Evolutionary conservation across 169 alveolate genomes (phyloP).

Genomic region (Plasmodium gaboni): DNA sequence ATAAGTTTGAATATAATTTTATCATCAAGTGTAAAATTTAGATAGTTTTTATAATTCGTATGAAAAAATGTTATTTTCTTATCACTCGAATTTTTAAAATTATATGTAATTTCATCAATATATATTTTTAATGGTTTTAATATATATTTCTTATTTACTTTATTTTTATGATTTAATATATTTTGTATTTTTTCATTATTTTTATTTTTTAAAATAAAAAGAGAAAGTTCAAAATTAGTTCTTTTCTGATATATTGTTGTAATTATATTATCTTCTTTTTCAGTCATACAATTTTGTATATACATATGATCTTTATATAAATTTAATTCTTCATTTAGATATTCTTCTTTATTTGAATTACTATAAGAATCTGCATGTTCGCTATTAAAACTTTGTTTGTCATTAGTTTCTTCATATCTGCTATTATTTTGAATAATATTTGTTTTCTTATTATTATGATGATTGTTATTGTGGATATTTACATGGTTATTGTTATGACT

Average conservation of each 20-base stretch:
- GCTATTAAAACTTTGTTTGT: not conserved
- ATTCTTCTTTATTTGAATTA: slow-evolving; percentile 5
- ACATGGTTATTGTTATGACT: not conserved
- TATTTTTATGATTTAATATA: not conserved
- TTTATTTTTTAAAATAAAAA: slow-evolving; percentile 26
- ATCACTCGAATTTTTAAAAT: slow-evolving; percentile 24
- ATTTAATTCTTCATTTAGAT: not conserved
- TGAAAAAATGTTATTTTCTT: slow-evolving; percentile 19
- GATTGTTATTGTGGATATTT: not conserved
- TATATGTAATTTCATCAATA: slow-evolving; percentile 45
- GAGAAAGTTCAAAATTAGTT: slow-evolving; percentile 17
- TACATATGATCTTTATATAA: not conserved
- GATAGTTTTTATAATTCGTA: slow-evolving; percentile 14
- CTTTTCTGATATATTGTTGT: slow-evolving; percentile 37
- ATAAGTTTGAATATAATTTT: slow-evolving; percentile 33
- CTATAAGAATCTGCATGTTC: not conserved
- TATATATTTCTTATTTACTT: slow-evolving; percentile 17
- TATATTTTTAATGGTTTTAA: slow-evolving; percentile 51
- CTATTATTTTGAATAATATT: not conserved
- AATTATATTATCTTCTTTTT: not conserved
- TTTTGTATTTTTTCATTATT: slow-evolving; percentile 27
- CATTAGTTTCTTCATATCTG: not conserved
- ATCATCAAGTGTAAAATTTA: slow-evolving; percentile 34
- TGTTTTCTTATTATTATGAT: not conserved
- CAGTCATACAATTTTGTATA: not conserved